A percentile compares a stretch with the other conserved stretches of the same genome.
Conservation (phyloP, 768 basidiomycete species). For the Termitomyces bulborhizus region DNA sequence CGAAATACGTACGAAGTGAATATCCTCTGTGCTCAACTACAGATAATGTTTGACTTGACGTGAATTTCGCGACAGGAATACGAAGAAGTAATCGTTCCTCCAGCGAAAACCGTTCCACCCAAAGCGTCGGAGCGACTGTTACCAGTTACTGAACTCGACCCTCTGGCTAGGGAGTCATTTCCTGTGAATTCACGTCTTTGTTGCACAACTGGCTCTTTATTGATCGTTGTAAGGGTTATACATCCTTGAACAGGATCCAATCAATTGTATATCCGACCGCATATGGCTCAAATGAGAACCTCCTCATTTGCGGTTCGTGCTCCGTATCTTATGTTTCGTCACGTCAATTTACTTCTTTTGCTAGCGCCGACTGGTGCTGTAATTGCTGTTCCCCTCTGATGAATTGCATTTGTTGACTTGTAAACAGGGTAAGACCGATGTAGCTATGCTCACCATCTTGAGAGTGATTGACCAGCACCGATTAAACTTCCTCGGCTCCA, state of each 20-base stretch:
- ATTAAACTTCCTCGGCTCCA: conserved; percentile 12
- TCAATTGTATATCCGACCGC: conserved; percentile 93
- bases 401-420: not conserved
- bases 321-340: not conserved
- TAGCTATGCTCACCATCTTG: conserved; percentile 90
- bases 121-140: conserved; percentile 66
- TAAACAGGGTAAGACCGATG: conserved; percentile 93
- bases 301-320: conserved; percentile 80
- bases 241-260: conserved; percentile 86
- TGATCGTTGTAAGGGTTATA: conserved; percentile 52
- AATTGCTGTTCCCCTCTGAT: conserved; percentile 23
- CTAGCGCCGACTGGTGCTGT: conserved; percentile 97
- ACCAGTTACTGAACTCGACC: conserved; percentile 65
- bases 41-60: not conserved
- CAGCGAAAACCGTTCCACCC: conserved; percentile 72
- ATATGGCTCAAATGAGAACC: conserved; percentile 93
- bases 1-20: conserved; percentile 62
- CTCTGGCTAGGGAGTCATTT: conserved; percentile 76
- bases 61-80: conserved; percentile 47
- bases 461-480: conserved; percentile 78
- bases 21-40: not conserved
- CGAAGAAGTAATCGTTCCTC: conserved; percentile 88
- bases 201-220: not conserved
- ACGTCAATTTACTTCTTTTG: conserved; percentile 2
- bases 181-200: conserved; percentile 44